Evolutionary conservation across 148 eudicot species (phyloP), one percentile per base, ranked within the genome.

Genomic region (Silene uniflora): DNA sequence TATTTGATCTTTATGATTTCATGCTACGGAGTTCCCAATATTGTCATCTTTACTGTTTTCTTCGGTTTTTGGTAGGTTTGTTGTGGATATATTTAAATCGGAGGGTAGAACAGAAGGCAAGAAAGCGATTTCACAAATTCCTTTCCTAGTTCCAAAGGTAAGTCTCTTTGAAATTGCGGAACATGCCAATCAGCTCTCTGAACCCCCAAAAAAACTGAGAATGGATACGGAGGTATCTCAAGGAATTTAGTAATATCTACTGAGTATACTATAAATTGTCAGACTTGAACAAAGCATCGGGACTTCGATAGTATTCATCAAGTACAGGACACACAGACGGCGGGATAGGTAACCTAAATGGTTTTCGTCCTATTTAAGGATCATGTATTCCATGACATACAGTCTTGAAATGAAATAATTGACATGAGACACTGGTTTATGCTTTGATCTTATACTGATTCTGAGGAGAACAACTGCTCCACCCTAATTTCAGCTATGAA

Each of bases 131-230:
- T 59, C 70, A 2, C 77, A 72, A 76, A 88, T 90, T 76, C 94
- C 90, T 66, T 76, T 90, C 67, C 67, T 82, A 85, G 72, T 88
- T 72, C 94, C 94, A 35, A 86, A 90, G 91, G 94, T 88, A 62
- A 60, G n/a, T 54, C 7, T 19, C 42, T 16, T 63, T 63, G 39
- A 29, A 64, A 7, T 18, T 27, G 42, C 29, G 68, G 44, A 39
- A 64, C 6, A 29, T 64, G 68, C 44, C 17, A 27, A 16, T n/a
- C 42, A 27, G 32, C 44, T 39, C 44, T 39, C 44, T 39, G 10
- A 39, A 39, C 6, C 6, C 44, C 44, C 44, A 6, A 39, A 39
- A 7, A 39, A 39, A 35, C 5, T 2, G 39, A 3, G 2, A 35
- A 35, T 35, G 39, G 39, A 35, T 3, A 35, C 39, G 6, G 39